phyloP scores from a whole-genome alignment of 2,329 filamentous ascomycete genomes.

The Pyrenochaeta sp. region DNA sequence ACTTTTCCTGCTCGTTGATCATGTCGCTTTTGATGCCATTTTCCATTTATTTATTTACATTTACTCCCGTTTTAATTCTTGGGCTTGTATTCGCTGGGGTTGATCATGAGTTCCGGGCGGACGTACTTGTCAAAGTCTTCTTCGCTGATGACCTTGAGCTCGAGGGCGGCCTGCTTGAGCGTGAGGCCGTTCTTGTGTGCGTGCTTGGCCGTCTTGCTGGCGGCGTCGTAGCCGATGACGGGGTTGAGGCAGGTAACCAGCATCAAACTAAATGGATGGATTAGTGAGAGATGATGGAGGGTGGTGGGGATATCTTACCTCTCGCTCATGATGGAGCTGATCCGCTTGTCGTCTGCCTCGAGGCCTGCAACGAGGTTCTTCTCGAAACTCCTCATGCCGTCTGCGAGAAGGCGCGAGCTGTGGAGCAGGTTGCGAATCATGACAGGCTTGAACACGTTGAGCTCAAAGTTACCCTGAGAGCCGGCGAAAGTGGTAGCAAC shows the following conservation, averaged over 20 bases:
- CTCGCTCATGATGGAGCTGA: conserved; percentile 88
- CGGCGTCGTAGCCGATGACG: conserved; percentile 41
- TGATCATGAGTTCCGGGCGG: conserved; percentile 93
- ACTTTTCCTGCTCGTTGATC: too few relatives aligned
- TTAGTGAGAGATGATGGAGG: conserved; percentile 9
- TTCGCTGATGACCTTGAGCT: conserved; percentile 85
- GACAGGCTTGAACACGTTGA: conserved; percentile 98
- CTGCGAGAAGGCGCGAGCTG: conserved; percentile 84
- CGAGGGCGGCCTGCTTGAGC: conserved; percentile 91
- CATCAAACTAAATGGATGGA: conserved; percentile 78
- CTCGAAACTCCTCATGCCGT: conserved; percentile 95
- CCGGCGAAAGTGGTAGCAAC: conserved; percentile 91
- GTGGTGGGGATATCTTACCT: conserved; percentile 66
- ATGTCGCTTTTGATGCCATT: too few relatives aligned
- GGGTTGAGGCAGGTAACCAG: conserved; percentile 78
- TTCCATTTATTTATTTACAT: background rate
- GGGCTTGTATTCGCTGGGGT: conserved; percentile 72
- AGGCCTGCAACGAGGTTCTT: conserved; percentile 89
- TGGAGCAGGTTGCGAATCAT: conserved; percentile 95
- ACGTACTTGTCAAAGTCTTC: conserved; percentile 92
- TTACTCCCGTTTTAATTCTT: conserved; percentile 9
- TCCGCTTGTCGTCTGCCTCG: conserved; percentile 92
- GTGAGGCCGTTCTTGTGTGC: conserved; percentile 98
- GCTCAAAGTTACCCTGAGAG: conserved; percentile 97
- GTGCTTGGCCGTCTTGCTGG: conserved; percentile 63